A percentile compares a stretch with the other conserved stretches of the same genome.
phyloP scores from a whole-genome alignment of 345 rosid genomes.

The Toxicodendron radicans region DNA sequence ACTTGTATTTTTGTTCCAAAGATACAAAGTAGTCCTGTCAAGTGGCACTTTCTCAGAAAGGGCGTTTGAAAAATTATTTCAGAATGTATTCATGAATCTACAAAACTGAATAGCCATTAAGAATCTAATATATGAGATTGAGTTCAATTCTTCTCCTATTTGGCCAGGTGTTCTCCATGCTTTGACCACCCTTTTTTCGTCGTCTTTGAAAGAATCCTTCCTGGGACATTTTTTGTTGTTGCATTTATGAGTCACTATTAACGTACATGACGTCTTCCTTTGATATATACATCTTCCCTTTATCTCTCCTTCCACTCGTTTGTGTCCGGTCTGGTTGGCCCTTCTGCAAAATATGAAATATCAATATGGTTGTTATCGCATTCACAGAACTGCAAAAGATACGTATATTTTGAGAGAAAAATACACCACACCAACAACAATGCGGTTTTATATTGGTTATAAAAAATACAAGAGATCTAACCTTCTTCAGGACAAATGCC shows the following conservation, averaged over 20 bases:
- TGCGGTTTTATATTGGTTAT: too few relatives aligned
- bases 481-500: constrained; percentile 88
- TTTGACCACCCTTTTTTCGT: background rate
- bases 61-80: background rate
- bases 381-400: background rate
- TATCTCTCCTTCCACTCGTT: constrained; percentile 48
- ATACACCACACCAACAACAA: too few relatives aligned
- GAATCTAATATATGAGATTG: background rate
- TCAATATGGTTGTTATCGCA: too few relatives aligned
- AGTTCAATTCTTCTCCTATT: background rate
- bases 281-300: constrained; percentile 74
- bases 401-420: too few relatives aligned
- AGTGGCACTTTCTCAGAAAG: background rate
- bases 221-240: background rate
- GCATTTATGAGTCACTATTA: constrained; percentile 26
- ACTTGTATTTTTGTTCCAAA: background rate
- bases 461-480: constrained; percentile 22
- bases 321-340: constrained; percentile 67
- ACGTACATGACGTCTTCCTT: constrained; percentile 72
- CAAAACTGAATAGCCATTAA: background rate
- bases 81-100: background rate
- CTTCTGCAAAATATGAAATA: constrained; percentile 40
- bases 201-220: background rate
- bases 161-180: background rate
- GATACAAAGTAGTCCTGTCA: background rate